Conservation (phyloP, 352 stramenopile genomes). For the Phytophthora parvispora region DNA sequence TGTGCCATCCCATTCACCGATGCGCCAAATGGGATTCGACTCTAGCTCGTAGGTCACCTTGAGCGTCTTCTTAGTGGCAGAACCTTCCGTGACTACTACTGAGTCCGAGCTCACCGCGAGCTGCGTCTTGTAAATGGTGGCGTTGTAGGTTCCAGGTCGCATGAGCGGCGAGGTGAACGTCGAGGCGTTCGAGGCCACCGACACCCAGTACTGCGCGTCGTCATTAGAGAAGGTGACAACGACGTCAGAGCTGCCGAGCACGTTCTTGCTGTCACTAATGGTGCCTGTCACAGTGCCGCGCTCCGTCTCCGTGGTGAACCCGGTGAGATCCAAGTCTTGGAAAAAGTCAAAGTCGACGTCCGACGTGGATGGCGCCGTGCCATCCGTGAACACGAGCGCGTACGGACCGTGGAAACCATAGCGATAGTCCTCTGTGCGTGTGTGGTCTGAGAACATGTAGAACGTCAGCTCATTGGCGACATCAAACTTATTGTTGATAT, state of each 20-base stretch:
- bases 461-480: conserved; percentile 57
- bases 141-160: conserved; percentile 52
- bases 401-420: conserved; percentile 65
- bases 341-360: conserved; percentile 56
- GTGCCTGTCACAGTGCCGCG: conserved; percentile 41
- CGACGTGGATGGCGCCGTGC: conserved; percentile 19
- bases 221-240: conserved; percentile 49
- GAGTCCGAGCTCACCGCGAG: conserved; percentile 42
- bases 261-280: conserved; percentile 34
- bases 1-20: conserved; percentile 61
- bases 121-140: conserved; percentile 57
- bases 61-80: conserved; percentile 22
- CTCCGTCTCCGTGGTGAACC: conserved; percentile 39
- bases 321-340: conserved; percentile 43
- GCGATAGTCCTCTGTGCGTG: conserved; percentile 56
- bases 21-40: conserved; percentile 46
- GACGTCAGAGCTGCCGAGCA: conserved; percentile 28
- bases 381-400: conserved; percentile 51
- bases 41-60: conserved; percentile 34
- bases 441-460: conserved; percentile 72
- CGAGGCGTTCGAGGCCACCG: conserved; percentile 13
- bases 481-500: conserved; percentile 67
- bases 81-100: conserved; percentile 25
- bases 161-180: conserved; percentile 56
- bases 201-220: conserved; percentile 51